Conservation (phyloP, 2,329 filamentous ascomycete genomes). For the Alternaria sp. region DNA sequence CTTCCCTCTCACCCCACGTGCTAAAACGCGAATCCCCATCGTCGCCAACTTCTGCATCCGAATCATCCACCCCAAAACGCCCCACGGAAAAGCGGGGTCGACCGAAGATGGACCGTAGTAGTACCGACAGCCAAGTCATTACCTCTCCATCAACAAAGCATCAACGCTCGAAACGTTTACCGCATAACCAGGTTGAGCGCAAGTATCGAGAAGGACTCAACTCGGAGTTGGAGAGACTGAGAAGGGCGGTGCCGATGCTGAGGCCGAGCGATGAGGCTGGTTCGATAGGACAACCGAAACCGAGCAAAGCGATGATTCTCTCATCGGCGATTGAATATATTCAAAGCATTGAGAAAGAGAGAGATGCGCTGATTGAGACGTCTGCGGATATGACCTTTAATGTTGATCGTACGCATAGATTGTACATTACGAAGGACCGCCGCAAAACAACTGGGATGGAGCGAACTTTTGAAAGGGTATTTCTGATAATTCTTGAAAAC, state of each 20-base stretch:
- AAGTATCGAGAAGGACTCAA: slow-evolving; percentile 45
- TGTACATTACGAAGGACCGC: background rate
- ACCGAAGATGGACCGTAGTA: slow-evolving; percentile 40
- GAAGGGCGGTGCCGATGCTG: slow-evolving; percentile 42
- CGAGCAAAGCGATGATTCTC: slow-evolving; percentile 48
- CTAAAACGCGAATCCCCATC: slow-evolving; percentile 45
- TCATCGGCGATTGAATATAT: slow-evolving; percentile 48
- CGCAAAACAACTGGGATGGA: slow-evolving; percentile 2
- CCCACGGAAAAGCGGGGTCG: slow-evolving; percentile 45
- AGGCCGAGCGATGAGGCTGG: slow-evolving; percentile 39
- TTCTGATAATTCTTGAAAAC: background rate
- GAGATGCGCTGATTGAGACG: slow-evolving; percentile 33
- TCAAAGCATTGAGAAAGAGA: slow-evolving; percentile 39
- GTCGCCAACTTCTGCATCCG: slow-evolving; percentile 27
- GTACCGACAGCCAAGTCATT: slow-evolving; percentile 23
- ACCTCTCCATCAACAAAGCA: slow-evolving; percentile 22
- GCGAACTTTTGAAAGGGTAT: background rate
- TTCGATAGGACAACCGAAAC: slow-evolving; percentile 41
- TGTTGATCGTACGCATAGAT: background rate
- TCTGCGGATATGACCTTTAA: background rate
- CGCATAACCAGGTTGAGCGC: slow-evolving; percentile 49
- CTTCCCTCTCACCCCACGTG: slow-evolving; percentile 38
- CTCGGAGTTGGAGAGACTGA: slow-evolving; percentile 41
- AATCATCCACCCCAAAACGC: slow-evolving; percentile 37
- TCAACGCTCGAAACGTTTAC: slow-evolving; percentile 36